These are phyloP conservation scores for Gaillardinia entomophila DNA, from an alignment of 805 yeast genomes.

Conservation along the genomic window DNA sequence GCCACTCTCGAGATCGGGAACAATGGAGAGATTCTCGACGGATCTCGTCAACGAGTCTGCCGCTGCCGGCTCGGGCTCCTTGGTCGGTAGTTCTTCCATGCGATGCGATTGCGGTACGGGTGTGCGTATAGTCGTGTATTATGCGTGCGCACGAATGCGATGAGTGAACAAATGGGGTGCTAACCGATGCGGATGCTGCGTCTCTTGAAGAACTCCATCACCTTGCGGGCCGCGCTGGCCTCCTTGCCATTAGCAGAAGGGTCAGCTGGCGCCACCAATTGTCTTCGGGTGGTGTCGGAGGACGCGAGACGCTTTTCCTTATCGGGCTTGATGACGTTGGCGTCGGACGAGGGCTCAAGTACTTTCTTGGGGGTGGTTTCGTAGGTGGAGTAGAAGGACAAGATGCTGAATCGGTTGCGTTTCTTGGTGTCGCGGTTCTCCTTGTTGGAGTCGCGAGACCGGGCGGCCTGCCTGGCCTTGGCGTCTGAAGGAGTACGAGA, in stretches of 20 bases:
- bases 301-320: constrained; percentile 21
- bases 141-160: no score
- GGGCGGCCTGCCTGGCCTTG: not conserved
- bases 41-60: no score
- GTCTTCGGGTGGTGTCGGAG: constrained; percentile 23
- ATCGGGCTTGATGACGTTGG: constrained; percentile 15
- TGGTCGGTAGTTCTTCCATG: no score
- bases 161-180: no score
- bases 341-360: constrained; percentile 28
- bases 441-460: constrained; percentile 10
- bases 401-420: constrained; percentile 37
- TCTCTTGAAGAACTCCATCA: not conserved
- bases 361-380: constrained; percentile 18
- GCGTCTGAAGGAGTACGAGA: constrained; percentile 1
- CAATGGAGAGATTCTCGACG: no score
- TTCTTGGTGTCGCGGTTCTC: constrained; percentile 29
- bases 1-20: no score
- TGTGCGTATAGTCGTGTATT: no score
- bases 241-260: constrained; percentile 39
- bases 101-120: no score
- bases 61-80: no score
- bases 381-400: constrained; percentile 37
- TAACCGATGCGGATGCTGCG: not conserved
- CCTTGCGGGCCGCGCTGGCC: constrained; percentile 54
- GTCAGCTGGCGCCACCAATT: no score